Percentiles rank a stretch among this genome's conserved stretches.
Evolutionary conservation across 495 filamentous ascomycete species (phyloP).

Genomic region (Neurospora sp.): DNA sequence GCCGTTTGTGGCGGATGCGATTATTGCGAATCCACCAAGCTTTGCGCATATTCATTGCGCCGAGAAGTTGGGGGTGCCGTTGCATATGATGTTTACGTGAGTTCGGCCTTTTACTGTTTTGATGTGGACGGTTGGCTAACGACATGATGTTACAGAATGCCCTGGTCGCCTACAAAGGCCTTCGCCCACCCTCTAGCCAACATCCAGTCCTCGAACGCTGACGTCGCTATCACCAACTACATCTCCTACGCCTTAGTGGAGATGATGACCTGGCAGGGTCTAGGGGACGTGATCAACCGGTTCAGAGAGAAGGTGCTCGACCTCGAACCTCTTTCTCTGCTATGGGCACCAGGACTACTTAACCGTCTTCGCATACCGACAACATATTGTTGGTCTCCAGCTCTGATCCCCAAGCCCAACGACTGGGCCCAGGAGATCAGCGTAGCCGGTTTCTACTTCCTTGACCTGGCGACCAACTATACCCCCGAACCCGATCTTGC

Average conservation of each 20-base stretch:
- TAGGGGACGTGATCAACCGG: constrained; percentile 57
- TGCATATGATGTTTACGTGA: constrained; percentile 55
- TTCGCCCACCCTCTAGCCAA: constrained; percentile 66
- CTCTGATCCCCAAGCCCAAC: constrained; percentile 52
- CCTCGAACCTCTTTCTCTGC: constrained; percentile 49
- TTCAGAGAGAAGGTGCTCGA: constrained; percentile 50
- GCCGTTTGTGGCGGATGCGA: constrained; percentile 61
- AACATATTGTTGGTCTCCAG: constrained; percentile 59
- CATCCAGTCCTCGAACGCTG: constrained; percentile 49
- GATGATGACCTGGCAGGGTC: constrained; percentile 55
- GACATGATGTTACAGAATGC: constrained; percentile 26
- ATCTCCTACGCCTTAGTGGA: constrained; percentile 63
- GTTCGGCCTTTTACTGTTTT: not conserved
- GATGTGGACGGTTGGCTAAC: not conserved
- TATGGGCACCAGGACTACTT: constrained; percentile 57
- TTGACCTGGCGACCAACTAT: constrained; percentile 51
- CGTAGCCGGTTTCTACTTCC: constrained; percentile 55
- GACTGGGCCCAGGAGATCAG: constrained; percentile 56
- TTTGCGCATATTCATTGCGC: constrained; percentile 60
- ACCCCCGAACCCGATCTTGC: constrained; percentile 43
- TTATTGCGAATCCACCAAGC: constrained; percentile 58
- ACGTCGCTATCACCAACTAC: constrained; percentile 53
- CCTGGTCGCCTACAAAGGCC: constrained; percentile 51
- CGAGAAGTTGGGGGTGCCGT: constrained; percentile 51
- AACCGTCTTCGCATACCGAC: constrained; percentile 51